Base-by-base conservation (phyloP, 1,284 basidiomycete species). In the Coniferiporia weirii region DNA sequence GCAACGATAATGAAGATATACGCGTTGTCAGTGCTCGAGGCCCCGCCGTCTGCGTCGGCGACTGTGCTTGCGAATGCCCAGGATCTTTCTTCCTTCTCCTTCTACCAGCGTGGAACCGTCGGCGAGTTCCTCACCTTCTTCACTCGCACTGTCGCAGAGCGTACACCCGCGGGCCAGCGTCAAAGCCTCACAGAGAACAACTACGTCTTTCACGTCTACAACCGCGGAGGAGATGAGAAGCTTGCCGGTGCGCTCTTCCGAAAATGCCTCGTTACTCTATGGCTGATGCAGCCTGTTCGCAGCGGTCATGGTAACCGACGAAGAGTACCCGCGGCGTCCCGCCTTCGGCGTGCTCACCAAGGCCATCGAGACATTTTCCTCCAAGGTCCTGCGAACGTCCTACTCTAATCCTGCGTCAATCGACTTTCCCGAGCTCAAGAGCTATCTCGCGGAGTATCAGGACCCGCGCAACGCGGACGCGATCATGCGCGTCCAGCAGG, bases 401-500 rank as follows among this genome's bases (percentile, higher is more conserved):
- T 91, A 82, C 71, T 71, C 73, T 61, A 85, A 81, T 59, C 85
- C 87, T 7, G 69, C 79, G 1, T 69, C 83, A 1, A 87, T 91
- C 67, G 85, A 74, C 52, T 91, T 84, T 77, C 82, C 81, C 52
- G 86, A 91, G 59, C 79, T 94, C 64, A 81, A 85, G 54, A 83
- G 81, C 15, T 98, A 95, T 72, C 75, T 99, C 52, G 79, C 84
- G 71, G 95, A 96, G 75, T 99, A 98, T 75, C 97, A 99, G 76
- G 97, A 99, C 73, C 97, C 97, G 7, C 84, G 89, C 64, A 95
- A 99, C 76, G 97, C 97, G 4, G 97, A 99, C 76, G 90, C 93
- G 17, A 98, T 99, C 69, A 96, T 99, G 95, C 87, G 90, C 68
- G 97, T 99, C 15, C 97, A 99, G 73, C 90, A 95, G 71, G 97